These are phyloP conservation scores for Colletotrichum theobromicola DNA, from an alignment of 2,329 filamentous ascomycete genomes.

Conservation along the genomic window DNA sequence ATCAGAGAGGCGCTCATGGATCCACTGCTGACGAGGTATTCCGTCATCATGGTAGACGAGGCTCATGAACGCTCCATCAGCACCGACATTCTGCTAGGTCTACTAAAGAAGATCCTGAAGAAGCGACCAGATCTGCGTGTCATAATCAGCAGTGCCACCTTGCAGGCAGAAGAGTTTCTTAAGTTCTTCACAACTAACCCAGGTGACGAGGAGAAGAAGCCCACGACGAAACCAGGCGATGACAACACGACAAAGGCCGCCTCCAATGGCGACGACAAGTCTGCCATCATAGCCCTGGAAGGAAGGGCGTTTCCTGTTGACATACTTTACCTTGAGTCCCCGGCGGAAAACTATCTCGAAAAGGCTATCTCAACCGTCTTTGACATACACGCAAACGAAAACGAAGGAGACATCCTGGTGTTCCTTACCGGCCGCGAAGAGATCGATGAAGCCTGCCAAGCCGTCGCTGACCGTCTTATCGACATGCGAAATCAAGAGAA, in stretches of 20 bases:
- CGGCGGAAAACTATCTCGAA: constrained; percentile 87
- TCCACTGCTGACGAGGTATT: constrained; percentile 87
- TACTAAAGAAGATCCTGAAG: constrained; percentile 88
- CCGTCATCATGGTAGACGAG: constrained; percentile 97
- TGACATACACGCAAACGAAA: constrained; percentile 83
- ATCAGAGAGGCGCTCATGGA: constrained; percentile 93
- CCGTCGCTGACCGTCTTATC: constrained; percentile 51
- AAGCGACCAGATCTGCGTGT: constrained; percentile 83
- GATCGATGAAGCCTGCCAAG: constrained; percentile 82
- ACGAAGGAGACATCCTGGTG: constrained; percentile 84
- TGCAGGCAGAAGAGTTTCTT: constrained; percentile 87
- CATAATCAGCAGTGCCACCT: constrained; percentile 90
- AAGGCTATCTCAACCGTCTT: constrained; percentile 82
- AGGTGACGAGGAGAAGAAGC: constrained; percentile 30
- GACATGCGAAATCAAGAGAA: constrained; percentile 43
- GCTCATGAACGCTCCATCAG: constrained; percentile 93
- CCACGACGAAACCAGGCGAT: constrained; percentile 17
- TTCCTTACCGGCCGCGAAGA: constrained; percentile 94
- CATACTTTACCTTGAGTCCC: constrained; percentile 77
- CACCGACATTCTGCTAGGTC: constrained; percentile 86
- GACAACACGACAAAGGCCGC: constrained; percentile 18
- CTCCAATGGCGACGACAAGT: constrained; percentile 29
- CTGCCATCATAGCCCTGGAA: constrained; percentile 79
- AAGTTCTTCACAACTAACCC: constrained; percentile 67
- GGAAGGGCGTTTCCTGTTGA: constrained; percentile 91